Base-by-base conservation (phyloP, 331 rosid species). In the Acacia pycnantha region DNA sequence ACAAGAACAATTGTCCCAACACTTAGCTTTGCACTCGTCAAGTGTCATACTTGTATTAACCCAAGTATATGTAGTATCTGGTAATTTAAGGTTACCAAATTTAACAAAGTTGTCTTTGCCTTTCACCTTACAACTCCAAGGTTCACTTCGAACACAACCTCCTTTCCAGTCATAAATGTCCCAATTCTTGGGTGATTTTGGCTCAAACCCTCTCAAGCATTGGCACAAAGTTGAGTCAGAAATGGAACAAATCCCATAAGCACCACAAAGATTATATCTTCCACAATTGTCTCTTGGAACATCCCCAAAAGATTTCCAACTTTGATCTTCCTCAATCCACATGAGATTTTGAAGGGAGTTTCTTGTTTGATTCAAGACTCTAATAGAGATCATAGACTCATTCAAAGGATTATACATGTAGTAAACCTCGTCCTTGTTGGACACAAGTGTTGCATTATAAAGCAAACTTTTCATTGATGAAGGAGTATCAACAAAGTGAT, bases 211-310 rank as follows among this genome's bases (percentile, higher is more conserved):
- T 62, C 40, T 2, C 15, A 82, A 44, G 16, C 85, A 82, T 10
- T 67, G 53, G 29, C 85, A 82, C 2, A 69, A 2, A 0, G 73
- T 76, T 0, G 77, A 29, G 6, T 11, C 54, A 44, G 3, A 15
- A 22, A 69, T 7, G 13, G 16, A 0, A 5, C 87, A 88, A 15
- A 47, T 68, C 4, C 87, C 90, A 54, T 41, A 26, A 1, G 85
- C 31, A 1, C 90, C 88, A 82, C 85, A 88, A 37, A 77, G 64
- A 37, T 76, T 80, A 50, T 84, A 88, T 1, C 1, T 4, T 33
- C 86, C 92, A 46, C 90, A 88, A 8, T 7, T 12, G 14, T 84
- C 92, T 22, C 73, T 84, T 18, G 90, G 92, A 0, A 74, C 2
- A 9, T 72, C 43, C 16, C 44, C 18, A 53, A 72, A 86, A 10